These are phyloP conservation scores for Porphyrellus cyaneotinctus DNA, from an alignment of 768 basidiomycete genomes.

Conservation along the genomic window DNA sequence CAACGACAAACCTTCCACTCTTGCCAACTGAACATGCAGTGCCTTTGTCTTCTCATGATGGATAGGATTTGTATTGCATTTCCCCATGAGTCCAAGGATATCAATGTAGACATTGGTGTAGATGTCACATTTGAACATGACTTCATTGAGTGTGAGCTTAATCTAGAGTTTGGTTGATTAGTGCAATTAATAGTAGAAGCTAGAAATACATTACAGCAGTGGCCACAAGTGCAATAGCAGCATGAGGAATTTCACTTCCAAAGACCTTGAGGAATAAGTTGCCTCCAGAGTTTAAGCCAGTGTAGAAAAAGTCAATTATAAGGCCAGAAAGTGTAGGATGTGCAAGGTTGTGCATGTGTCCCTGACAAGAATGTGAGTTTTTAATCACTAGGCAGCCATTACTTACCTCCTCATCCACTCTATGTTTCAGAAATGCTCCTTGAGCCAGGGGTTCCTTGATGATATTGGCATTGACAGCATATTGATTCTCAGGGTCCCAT, in stretches of 20 bases:
- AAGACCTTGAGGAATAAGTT: slow-evolving; percentile 5
- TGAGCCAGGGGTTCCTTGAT: neutral
- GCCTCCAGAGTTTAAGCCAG: neutral
- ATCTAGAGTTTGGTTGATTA: neutral
- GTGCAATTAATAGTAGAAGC: neutral
- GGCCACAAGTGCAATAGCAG: neutral
- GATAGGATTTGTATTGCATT: neutral
- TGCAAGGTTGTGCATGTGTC: slow-evolving; percentile 5
- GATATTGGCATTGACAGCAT: neutral
- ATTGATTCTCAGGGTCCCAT: neutral
- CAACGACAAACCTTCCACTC: neutral
- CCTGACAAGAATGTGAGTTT: neutral
- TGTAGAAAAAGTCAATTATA: slow-evolving; percentile 11
- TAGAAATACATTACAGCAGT: neutral
- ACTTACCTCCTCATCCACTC: neutral
- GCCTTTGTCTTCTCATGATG: neutral
- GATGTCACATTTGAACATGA: slow-evolving; percentile 2
- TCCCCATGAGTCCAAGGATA: neutral
- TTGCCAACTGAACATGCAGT: neutral
- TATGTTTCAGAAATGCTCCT: neutral
- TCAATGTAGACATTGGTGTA: neutral
- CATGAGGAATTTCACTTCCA: neutral
- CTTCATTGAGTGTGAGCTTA: slow-evolving; percentile 3
- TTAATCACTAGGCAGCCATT: neutral
- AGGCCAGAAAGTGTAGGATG: slow-evolving; percentile 1